Evolutionary conservation across 306 rosid species (phyloP).

Genomic region (Vachellia collinsii): DNA sequence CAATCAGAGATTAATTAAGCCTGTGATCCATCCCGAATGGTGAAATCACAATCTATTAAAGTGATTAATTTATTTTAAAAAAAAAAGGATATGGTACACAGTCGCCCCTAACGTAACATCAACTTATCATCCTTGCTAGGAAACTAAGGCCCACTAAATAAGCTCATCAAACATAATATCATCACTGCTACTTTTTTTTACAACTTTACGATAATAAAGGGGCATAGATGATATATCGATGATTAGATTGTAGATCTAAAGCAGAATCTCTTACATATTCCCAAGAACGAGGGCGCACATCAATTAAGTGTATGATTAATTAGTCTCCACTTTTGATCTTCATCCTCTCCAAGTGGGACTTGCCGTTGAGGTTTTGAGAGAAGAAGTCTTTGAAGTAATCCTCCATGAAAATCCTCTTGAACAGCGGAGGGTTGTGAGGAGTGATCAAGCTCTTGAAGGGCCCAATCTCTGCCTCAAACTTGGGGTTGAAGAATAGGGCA

Average conservation of each 20-base stretch:
- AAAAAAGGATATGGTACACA: background rate
- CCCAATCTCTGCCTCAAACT: slow-evolving; percentile 65
- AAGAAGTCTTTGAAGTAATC: slow-evolving; percentile 58
- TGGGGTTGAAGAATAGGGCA: slow-evolving; percentile 70
- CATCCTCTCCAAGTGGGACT: slow-evolving; percentile 66
- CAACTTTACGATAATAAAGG: background rate
- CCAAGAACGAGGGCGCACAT: background rate
- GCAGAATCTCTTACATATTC: background rate
- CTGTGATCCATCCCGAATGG: background rate
- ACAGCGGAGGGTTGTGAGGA: slow-evolving; percentile 54
- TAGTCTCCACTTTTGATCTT: slow-evolving; percentile 33
- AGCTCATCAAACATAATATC: background rate
- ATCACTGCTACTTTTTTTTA: background rate
- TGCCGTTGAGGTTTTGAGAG: slow-evolving; percentile 61
- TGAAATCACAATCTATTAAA: background rate
- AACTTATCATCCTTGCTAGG: background rate
- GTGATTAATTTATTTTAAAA: background rate
- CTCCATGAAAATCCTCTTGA: slow-evolving; percentile 54
- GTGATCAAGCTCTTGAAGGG: slow-evolving; percentile 41
- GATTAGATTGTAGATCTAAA: background rate
- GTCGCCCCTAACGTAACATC: background rate
- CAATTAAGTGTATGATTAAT: background rate
- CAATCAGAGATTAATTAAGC: background rate
- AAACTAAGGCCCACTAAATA: background rate
- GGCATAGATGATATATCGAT: background rate